phyloP scores from a whole-genome alignment of 2,329 filamentous ascomycete genomes.

The Lasiodiplodia hormozganensis region DNA sequence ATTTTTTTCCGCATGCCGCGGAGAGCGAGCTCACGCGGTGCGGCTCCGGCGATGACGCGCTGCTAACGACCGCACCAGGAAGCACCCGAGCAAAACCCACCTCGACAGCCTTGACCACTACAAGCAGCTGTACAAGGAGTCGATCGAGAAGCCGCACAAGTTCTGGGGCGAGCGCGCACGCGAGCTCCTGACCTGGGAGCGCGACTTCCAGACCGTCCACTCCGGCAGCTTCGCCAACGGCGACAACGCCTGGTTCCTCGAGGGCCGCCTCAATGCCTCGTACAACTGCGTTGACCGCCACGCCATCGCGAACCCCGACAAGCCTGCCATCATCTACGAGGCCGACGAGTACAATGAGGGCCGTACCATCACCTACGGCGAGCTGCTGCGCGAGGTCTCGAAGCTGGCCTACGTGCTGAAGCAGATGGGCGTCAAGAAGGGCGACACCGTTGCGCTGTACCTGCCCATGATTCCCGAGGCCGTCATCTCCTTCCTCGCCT shows the following conservation, averaged over 20 bases:
- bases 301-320: constrained; percentile 91
- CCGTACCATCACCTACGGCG: constrained; percentile 88
- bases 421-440: constrained; percentile 95
- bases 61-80: constrained; percentile 47
- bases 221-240: constrained; percentile 77
- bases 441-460: constrained; percentile 96
- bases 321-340: constrained; percentile 97
- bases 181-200: constrained; percentile 87
- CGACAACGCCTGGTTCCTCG: constrained; percentile 92
- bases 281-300: constrained; percentile 98
- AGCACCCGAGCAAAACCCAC: constrained; percentile 67
- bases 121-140: constrained; percentile 75
- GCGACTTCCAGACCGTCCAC: constrained; percentile 89
- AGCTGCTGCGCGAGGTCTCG: constrained; percentile 91
- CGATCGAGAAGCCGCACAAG: constrained; percentile 84
- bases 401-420: constrained; percentile 86
- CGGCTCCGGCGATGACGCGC: not conserved
- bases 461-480: constrained; percentile 99
- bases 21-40: not conserved
- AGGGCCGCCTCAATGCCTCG: constrained; percentile 91
- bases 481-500: constrained; percentile 87
- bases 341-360: constrained; percentile 89
- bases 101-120: constrained; percentile 67
- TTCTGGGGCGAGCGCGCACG: constrained; percentile 91
- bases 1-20: not conserved